These are phyloP conservation scores for Fomes fomentarius DNA, from an alignment of 1,284 basidiomycete genomes.

Conservation along the genomic window DNA sequence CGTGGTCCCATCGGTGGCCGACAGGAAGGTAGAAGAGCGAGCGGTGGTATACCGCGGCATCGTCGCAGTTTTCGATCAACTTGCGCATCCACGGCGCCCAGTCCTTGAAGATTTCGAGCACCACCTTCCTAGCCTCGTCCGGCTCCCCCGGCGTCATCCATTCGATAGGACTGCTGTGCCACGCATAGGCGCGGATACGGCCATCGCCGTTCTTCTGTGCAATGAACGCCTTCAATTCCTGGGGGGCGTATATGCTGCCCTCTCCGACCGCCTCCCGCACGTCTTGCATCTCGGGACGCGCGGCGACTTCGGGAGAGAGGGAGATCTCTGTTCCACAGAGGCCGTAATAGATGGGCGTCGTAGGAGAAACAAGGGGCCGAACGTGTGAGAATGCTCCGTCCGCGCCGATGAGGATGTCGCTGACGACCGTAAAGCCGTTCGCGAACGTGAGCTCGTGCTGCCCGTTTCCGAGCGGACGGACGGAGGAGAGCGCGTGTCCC, in stretches of 20 bases:
- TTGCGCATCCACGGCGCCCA: slow-evolving; percentile 16
- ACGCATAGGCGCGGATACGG: slow-evolving; percentile 16
- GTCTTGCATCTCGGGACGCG: slow-evolving; percentile 5
- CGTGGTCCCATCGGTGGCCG: slow-evolving; percentile 15
- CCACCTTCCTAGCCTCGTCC: slow-evolving; percentile 3
- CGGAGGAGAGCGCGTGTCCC: slow-evolving; percentile 7
- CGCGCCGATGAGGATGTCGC: slow-evolving; percentile 43
- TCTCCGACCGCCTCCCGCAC: slow-evolving; percentile 5
- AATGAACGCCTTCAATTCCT: background rate
- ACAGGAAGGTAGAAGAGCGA: slow-evolving; percentile 14
- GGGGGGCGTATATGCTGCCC: background rate
- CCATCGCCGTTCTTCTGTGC: slow-evolving; percentile 11
- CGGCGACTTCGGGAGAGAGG: background rate
- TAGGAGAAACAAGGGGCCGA: slow-evolving; percentile 32
- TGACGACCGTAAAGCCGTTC: slow-evolving; percentile 1
- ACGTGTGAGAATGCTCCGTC: slow-evolving; percentile 49
- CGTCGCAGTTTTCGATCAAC: slow-evolving; percentile 13
- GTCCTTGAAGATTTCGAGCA: slow-evolving; percentile 9
- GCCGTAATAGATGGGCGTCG: slow-evolving; percentile 5
- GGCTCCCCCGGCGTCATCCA: slow-evolving; percentile 6
- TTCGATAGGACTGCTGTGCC: slow-evolving; percentile 2
- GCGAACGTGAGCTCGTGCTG: slow-evolving; percentile 17
- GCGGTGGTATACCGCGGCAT: slow-evolving; percentile 12
- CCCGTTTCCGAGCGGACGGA: slow-evolving; percentile 1
- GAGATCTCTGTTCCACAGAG: slow-evolving; percentile 13